Evolutionary conservation across 305 asterid genomes (phyloP).

Genomic region (Galium porrigens): DNA sequence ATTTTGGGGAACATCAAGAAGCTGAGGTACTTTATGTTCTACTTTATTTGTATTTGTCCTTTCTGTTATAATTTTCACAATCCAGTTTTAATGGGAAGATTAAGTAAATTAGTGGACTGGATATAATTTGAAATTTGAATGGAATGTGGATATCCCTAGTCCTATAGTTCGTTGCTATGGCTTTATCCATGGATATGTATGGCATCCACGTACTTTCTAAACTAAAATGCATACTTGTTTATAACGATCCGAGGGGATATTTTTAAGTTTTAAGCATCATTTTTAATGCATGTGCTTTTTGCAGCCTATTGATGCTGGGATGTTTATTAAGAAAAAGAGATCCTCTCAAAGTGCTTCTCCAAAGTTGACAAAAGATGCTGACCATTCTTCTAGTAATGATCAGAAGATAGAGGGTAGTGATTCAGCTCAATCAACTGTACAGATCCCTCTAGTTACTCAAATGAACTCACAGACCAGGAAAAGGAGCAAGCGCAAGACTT

Average conservation of each 20-base stretch:
- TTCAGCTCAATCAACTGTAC: conserved; percentile 53
- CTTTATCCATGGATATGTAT: neutral
- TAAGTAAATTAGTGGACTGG: neutral
- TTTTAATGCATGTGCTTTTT: conserved; percentile 9
- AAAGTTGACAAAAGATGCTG: conserved; percentile 40
- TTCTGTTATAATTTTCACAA: neutral
- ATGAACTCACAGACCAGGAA: conserved; percentile 45
- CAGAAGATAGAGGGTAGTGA: conserved; percentile 63
- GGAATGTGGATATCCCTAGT: neutral
- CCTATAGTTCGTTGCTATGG: neutral
- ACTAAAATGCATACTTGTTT: neutral
- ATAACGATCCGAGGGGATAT: neutral
- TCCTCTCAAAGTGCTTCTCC: conserved; percentile 43
- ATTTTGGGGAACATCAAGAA: conserved; percentile 25
- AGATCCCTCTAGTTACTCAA: conserved; percentile 37
- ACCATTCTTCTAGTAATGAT: conserved; percentile 47
- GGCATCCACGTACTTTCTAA: neutral
- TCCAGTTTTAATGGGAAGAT: neutral
- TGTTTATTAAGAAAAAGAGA: conserved; percentile 42
- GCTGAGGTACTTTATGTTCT: conserved; percentile 30
- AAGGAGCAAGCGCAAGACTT: conserved; percentile 65
- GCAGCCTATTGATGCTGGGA: conserved; percentile 47
- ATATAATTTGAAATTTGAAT: neutral
- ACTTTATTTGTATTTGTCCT: neutral
- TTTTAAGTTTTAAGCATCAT: neutral